Evolutionary conservation across 352 stramenopile genomes (phyloP), one percentile per base, ranked within the genome.

Genomic region (Phytophthora constricta): DNA sequence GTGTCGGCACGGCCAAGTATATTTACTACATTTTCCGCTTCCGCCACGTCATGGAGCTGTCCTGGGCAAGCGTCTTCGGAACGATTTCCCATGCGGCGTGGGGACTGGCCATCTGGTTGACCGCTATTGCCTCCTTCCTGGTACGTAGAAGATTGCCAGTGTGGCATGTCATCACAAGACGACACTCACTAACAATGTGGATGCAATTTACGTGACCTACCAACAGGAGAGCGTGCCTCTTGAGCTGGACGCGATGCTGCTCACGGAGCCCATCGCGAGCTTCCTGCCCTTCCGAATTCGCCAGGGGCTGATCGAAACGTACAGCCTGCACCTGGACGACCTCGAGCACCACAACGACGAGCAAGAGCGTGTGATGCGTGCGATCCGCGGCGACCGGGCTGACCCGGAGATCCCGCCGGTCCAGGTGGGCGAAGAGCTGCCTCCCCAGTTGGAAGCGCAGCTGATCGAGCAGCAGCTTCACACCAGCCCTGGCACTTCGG

Each of bases 21-120:
- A 92, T 96, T 76, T 93, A 92, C 79, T 96, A 96, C 72, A 92
- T 96, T 65, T 74, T 94, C 61, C 87, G 87, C 62, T 96, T 93
- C 72, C 86, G 87, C 62, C 82, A 93, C 52, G 76, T 93, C 41
- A 96, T 96, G 87, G 86, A 93, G 72, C 77, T 94, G 56, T 92
- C 86, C 69, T 94, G 86, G 86, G 72, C 70, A 68, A 96, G 86
- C 74, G 87, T 96, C 76, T 84, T 94, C 58, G 86, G 81, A 68
- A 86, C 87, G 42, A 85, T 87, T 68, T 92, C 86, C 56, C 87
- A 96, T 74, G 86, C 87, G 45, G 86, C 86, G 39, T 87, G 89
- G 57, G 87, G 86, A 28, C 59, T 96, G 56, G 86, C 89, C 19
- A 94, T 96, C 58, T 96, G 87, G 87, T 74, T 96, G 54, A 96